Percentiles rank a stretch among this genome's conserved stretches.
Conservation (phyloP, 805 yeast genomes). For the Maudiozyma turicensis region DNA sequence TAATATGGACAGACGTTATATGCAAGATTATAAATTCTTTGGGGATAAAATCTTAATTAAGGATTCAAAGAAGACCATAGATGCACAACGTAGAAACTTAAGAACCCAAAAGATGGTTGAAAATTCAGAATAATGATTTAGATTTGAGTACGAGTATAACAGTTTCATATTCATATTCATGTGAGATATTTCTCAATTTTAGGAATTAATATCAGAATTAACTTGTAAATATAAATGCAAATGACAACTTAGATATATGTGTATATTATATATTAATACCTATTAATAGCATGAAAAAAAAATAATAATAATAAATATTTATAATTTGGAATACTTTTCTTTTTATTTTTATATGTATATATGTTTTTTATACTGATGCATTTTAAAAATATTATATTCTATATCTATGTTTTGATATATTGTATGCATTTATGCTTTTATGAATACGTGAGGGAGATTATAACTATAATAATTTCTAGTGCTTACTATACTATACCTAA, state of each 20-base stretch:
- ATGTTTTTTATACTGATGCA: neutral
- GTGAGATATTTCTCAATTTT: too few relatives aligned
- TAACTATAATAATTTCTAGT: neutral
- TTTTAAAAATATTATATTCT: neutral
- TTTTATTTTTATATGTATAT: neutral
- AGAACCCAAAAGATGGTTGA: conserved; percentile 35
- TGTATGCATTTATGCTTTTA: neutral
- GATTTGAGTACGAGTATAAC: neutral
- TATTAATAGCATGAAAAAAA: too few relatives aligned
- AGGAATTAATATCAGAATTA: neutral
- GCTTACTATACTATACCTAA: conserved; percentile 1
- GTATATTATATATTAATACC: too few relatives aligned
- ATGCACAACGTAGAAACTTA: conserved; percentile 37
- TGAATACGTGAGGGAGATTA: neutral
- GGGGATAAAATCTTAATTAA: conserved; percentile 58
- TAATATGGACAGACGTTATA: conserved; percentile 64
- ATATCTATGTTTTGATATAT: neutral
- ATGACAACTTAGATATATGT: too few relatives aligned
- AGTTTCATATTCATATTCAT: too few relatives aligned
- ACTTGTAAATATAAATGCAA: neutral
- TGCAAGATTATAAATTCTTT: conserved; percentile 70
- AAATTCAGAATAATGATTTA: conserved; percentile 3
- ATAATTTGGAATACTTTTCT: neutral
- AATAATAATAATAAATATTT: neutral
- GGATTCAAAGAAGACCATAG: conserved; percentile 40